Percentiles rank a stretch among this genome's conserved stretches.
These are phyloP conservation scores for Ceratorhiza oryzae-sativae DNA, from an alignment of 1,284 basidiomycete species.

Conservation along the genomic window DNA sequence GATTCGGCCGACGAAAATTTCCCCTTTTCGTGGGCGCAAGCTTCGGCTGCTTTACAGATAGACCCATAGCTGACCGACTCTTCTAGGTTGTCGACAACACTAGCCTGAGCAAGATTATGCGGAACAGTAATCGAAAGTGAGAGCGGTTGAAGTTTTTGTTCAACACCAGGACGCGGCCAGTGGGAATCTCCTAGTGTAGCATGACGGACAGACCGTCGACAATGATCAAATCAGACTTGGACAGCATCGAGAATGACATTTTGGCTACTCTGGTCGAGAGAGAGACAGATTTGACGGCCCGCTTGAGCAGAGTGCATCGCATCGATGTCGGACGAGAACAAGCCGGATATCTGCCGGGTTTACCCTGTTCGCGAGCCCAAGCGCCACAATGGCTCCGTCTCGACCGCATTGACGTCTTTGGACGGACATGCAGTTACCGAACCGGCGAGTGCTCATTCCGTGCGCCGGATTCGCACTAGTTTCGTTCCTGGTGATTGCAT, in stretches of 20 bases:
- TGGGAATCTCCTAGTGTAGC: constrained; percentile 42
- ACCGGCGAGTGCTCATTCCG: constrained; percentile 27
- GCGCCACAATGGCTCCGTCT: not conserved
- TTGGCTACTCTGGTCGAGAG: not conserved
- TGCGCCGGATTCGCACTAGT: constrained; percentile 27
- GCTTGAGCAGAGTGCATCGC: constrained; percentile 14
- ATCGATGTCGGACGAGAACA: constrained; percentile 17
- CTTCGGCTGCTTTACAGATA: constrained; percentile 53
- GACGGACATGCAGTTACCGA: constrained; percentile 9
- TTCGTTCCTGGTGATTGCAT: constrained; percentile 27
- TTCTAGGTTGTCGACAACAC: constrained; percentile 63
- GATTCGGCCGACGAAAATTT: constrained; percentile 56
- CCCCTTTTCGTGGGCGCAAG: constrained; percentile 45
- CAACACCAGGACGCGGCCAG: constrained; percentile 43
- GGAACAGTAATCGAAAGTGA: constrained; percentile 62
- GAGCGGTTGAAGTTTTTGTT: constrained; percentile 60
- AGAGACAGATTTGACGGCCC: not conserved
- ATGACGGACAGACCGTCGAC: constrained; percentile 46
- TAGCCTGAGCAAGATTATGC: constrained; percentile 63
- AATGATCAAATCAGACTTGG: constrained; percentile 45
- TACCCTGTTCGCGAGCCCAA: not conserved
- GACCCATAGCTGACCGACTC: constrained; percentile 68
- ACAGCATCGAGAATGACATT: not conserved
- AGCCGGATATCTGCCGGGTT: not conserved
- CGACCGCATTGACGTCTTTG: not conserved